Evolutionary conservation across 2,329 filamentous ascomycete genomes (phyloP).

Genomic region (Cordyceps cateniannulata): DNA sequence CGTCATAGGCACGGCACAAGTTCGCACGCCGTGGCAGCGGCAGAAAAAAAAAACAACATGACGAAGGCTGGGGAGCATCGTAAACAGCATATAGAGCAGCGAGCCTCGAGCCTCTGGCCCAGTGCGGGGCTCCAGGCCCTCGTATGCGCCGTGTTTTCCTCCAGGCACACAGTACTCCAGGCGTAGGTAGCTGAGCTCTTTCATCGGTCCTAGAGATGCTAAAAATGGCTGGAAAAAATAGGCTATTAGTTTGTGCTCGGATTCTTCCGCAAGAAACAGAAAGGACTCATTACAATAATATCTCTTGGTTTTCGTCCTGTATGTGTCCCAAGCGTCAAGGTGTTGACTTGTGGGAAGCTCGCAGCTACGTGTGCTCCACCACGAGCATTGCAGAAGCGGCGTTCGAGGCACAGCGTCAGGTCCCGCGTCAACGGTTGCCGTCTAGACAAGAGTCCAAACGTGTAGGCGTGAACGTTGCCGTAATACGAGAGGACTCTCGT

Average conservation of each 20-base stretch:
- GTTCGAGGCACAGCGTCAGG: not conserved
- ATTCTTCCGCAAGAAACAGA: no score
- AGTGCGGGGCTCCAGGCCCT: no score
- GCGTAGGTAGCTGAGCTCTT: not conserved
- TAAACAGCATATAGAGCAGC: no score
- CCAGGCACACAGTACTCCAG: not conserved
- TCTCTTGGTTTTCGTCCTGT: not conserved
- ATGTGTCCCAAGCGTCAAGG: not conserved
- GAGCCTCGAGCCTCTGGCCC: no score
- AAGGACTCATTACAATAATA: not conserved
- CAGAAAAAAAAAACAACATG: no score
- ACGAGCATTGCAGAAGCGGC: not conserved
- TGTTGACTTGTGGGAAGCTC: not conserved
- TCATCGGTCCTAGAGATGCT: not conserved
- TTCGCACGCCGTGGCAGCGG: no score
- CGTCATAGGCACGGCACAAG: no score
- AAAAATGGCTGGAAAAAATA: not conserved
- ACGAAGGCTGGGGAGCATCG: no score
- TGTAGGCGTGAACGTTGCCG: no score
- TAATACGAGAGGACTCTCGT: no score
- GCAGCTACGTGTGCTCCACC: not conserved
- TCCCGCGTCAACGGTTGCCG: not conserved
- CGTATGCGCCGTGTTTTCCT: not conserved
- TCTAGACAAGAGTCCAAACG: no score
- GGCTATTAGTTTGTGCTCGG: no score